Evolutionary conservation across 2,329 filamentous ascomycete genomes (phyloP).

Genomic region (Cladophialophora psammophila): DNA sequence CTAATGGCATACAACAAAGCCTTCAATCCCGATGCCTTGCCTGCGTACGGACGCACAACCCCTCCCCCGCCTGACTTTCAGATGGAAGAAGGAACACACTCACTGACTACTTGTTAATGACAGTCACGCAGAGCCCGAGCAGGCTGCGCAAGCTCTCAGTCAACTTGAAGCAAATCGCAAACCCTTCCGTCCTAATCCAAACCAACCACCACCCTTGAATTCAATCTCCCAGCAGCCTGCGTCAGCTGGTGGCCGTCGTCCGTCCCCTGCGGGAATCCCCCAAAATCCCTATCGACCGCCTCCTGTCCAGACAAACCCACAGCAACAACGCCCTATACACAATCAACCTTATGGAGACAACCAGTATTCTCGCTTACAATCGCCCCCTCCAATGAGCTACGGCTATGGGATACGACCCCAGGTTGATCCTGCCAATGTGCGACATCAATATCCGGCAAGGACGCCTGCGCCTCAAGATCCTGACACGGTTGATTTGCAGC

Average conservation of each 20-base stretch:
- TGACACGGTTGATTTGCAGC: constrained; percentile 70
- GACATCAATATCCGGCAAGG: constrained; percentile 32
- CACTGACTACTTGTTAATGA: constrained; percentile 21
- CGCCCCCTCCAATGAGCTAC: constrained; percentile 57
- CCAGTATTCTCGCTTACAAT: constrained; percentile 41
- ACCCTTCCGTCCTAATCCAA: constrained; percentile 33
- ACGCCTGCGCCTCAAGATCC: constrained; percentile 52
- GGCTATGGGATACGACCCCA: constrained; percentile 56
- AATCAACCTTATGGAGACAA: constrained; percentile 34
- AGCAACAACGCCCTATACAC: constrained; percentile 32
- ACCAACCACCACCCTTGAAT: constrained; percentile 42
- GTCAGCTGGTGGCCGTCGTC: constrained; percentile 28
- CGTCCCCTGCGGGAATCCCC: constrained; percentile 39
- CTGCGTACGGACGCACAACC: constrained; percentile 69
- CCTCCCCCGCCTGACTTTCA: constrained; percentile 30
- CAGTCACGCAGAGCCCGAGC: constrained; percentile 77
- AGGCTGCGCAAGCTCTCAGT: constrained; percentile 56
- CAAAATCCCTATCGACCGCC: constrained; percentile 31
- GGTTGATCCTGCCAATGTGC: constrained; percentile 14
- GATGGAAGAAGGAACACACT: constrained; percentile 36
- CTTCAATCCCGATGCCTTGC: constrained; percentile 93
- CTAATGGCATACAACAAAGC: constrained; percentile 91
- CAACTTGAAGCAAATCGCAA: constrained; percentile 39
- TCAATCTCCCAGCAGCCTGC: constrained; percentile 33
- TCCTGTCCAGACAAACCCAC: constrained; percentile 31